Evolutionary conservation across 2,329 filamentous ascomycete genomes (phyloP), one percentile per base, ranked within the genome.

Genomic region (Ascocoryne sarcoides): DNA sequence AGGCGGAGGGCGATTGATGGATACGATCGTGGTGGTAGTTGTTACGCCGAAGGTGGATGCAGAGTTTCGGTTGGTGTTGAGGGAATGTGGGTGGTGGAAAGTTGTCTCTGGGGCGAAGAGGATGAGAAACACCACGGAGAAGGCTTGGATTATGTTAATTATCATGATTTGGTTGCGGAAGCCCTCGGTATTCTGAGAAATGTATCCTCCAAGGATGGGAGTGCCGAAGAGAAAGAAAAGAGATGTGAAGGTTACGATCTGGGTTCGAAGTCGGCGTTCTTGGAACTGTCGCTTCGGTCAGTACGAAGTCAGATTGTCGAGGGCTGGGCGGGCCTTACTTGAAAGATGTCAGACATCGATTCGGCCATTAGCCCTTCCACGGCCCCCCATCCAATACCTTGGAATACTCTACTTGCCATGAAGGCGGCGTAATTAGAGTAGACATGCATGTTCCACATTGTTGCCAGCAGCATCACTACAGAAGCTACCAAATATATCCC

Each of bases 301-400:
- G 31, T 14, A n/a, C 36, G 14, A n/a, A 18, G 15, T 10, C 23
- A 29, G 7, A 29, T 19, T 10, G 10, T 14, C n/a, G 19, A 16
- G 5, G 2, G n/a, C 10, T n/a, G 15, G 4, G 14, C 5, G 23
- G 4, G 10, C 57, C 69, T 57, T 55, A 76, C 73, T 51, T 73
- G 77, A 53, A 68, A 78, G 1, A 70, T 70, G 48, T 79, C 75
- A 34, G 73, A 66, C 36, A 79, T 70, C 2, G 69, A 71, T 2
- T 64, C 65, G 21, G 70, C 57, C 20, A 75, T 61, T 29, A 78
- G 56, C 4, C 65, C 68, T 48, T 79, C 75, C 44, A 77, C 74
- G 9, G 69, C 67, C 4, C 74, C 74, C 70, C 75, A 76, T n/a
- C 69, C 74, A 0, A 78, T 40, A 1, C 73, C 73, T 51, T 77